Evolutionary conservation across 2,329 filamentous ascomycete species (phyloP).

Genomic region (Fusarium verrucosum): DNA sequence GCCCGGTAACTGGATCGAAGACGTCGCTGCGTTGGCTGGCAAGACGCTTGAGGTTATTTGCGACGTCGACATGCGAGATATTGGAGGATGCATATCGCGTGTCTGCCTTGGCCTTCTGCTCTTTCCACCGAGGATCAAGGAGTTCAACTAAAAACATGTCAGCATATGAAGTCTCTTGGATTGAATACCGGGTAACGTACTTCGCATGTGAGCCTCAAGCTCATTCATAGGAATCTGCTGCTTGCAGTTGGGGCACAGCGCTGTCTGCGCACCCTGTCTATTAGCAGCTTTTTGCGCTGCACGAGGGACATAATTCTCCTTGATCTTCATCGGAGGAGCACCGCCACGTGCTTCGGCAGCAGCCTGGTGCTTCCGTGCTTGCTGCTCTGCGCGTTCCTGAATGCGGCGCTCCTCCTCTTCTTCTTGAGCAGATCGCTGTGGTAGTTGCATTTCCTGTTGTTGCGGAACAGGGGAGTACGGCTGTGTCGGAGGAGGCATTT

Average conservation of each 20-base stretch:
- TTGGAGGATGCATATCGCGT: constrained; percentile 87
- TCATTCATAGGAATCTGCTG: constrained; percentile 88
- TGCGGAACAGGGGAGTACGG: constrained; percentile 34
- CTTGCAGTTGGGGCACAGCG: constrained; percentile 91
- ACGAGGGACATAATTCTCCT: constrained; percentile 89
- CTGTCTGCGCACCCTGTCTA: constrained; percentile 71
- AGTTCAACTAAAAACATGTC: constrained; percentile 75
- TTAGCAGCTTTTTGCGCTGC: constrained; percentile 77
- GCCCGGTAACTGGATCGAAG: constrained; percentile 78
- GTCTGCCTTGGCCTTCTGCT: constrained; percentile 90
- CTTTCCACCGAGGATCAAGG: constrained; percentile 93
- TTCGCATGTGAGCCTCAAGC: constrained; percentile 91
- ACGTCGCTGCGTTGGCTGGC: constrained; percentile 88
- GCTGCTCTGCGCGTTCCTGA: constrained; percentile 68
- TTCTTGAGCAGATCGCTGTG: constrained; percentile 57
- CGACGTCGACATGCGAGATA: constrained; percentile 84
- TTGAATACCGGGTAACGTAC: constrained; percentile 54
- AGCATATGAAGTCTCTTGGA: constrained; percentile 38
- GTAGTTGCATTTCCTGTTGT: constrained; percentile 34
- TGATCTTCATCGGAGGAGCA: constrained; percentile 83
- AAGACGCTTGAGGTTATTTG: constrained; percentile 93
- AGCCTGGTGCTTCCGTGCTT: constrained; percentile 74
- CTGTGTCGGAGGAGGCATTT: constrained; percentile 54
- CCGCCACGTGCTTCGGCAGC: constrained; percentile 79
- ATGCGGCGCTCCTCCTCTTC: constrained; percentile 72